These are phyloP conservation scores for Rhodotorula mucilaginosa DNA, from an alignment of 1,284 basidiomycete genomes.

Conservation along the genomic window DNA sequence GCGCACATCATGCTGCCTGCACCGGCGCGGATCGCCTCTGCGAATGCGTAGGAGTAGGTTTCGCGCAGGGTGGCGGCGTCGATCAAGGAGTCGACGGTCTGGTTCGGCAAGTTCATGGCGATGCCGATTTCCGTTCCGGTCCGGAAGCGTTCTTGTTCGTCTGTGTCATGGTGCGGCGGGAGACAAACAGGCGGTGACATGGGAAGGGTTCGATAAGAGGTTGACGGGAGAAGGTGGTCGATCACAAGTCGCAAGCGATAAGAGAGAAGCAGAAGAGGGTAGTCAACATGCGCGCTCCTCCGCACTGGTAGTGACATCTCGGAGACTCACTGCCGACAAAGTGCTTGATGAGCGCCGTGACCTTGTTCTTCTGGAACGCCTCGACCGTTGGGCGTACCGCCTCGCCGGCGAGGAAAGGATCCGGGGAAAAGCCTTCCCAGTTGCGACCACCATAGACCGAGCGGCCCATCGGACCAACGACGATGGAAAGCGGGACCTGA, in stretches of 20 bases:
- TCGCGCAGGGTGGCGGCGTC: conserved; percentile 6
- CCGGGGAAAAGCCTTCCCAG: conserved; percentile 74
- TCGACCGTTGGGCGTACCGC: not conserved
- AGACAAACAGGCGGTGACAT: too few relatives aligned
- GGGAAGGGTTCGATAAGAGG: too few relatives aligned
- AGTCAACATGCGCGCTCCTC: too few relatives aligned
- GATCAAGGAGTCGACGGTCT: conserved; percentile 57
- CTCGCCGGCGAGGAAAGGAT: conserved; percentile 10
- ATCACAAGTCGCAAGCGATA: too few relatives aligned
- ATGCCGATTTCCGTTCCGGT: conserved; percentile 57
- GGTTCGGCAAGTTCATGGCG: conserved; percentile 60
- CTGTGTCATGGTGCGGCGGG: not conserved
- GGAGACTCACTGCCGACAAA: conserved; percentile 33
- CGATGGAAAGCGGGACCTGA: conserved; percentile 58
- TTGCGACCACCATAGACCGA: conserved; percentile 59
- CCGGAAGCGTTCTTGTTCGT: conserved; percentile 27
- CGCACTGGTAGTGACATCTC: too few relatives aligned
- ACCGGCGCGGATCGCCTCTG: conserved; percentile 65
- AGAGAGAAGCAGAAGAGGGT: too few relatives aligned
- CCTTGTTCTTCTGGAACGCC: conserved; percentile 68
- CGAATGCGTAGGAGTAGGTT: conserved; percentile 9
- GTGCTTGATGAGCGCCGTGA: conserved; percentile 46
- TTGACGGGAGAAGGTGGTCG: too few relatives aligned
- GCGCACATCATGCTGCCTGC: conserved; percentile 76
- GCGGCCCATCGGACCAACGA: conserved; percentile 16